Conservation (phyloP, 2,329 filamentous ascomycete genomes). For the Exophiala sp. region DNA sequence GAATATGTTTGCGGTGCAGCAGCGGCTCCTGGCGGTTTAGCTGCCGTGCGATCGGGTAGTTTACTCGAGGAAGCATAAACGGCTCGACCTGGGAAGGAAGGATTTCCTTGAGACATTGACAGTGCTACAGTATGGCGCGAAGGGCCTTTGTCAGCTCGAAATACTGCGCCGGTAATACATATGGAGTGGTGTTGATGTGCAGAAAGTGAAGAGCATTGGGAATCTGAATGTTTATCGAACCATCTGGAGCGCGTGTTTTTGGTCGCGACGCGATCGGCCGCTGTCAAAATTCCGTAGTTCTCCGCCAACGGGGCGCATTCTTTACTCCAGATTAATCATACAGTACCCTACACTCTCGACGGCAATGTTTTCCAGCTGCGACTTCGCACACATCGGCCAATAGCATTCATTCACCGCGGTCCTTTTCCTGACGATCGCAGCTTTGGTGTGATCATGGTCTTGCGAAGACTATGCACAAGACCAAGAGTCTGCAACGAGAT, state of each 20-base stretch:
- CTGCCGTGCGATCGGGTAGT: constrained; percentile 47
- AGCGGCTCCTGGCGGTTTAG: constrained; percentile 19
- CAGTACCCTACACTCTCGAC: no score
- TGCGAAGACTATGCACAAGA: constrained; percentile 29
- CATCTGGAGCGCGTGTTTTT: neutral
- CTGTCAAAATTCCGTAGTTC: no score
- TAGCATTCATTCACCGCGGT: no score
- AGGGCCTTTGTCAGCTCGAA: constrained; percentile 16
- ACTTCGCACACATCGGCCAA: no score
- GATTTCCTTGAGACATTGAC: constrained; percentile 36
- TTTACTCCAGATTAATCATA: no score
- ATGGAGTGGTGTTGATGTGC: neutral
- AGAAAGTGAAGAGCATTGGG: neutral
- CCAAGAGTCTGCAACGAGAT: constrained; percentile 44
- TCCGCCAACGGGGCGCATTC: no score
- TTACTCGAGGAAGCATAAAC: constrained; percentile 51
- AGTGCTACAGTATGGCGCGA: constrained; percentile 4
- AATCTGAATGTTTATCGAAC: neutral
- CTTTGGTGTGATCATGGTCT: constrained; percentile 13
- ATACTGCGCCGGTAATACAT: constrained; percentile 7
- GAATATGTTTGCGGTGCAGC: constrained; percentile 38
- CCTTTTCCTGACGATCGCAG: neutral
- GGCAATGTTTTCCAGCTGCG: no score
- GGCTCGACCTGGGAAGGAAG: constrained; percentile 54
- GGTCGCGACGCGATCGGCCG: neutral